Percentiles rank a stretch among this genome's conserved stretches.
phyloP scores from a whole-genome alignment of 495 filamentous ascomycete species.

The Hamigera avellanea region DNA sequence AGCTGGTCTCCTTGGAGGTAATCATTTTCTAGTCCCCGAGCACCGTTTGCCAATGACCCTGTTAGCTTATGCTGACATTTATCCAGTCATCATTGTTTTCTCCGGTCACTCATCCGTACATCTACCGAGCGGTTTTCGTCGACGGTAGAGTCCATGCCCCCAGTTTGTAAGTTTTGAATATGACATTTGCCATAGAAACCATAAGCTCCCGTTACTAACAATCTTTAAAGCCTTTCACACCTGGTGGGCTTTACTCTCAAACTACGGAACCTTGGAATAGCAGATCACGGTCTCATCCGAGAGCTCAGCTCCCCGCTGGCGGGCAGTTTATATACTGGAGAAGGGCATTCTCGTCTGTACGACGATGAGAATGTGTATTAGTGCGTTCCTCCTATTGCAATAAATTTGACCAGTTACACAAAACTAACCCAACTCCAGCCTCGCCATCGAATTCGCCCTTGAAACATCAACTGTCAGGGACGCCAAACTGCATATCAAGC shows the following conservation, averaged over 20 bases:
- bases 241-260: constrained; percentile 89
- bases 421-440: constrained; percentile 24
- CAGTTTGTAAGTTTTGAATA: constrained; percentile 52
- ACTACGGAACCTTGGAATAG: constrained; percentile 80
- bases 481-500: constrained; percentile 37
- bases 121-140: constrained; percentile 87
- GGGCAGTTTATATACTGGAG: constrained; percentile 81
- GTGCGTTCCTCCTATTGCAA: constrained; percentile 30
- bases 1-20: constrained; percentile 84
- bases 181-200: not conserved
- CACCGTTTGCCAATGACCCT: not conserved
- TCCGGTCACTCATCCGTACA: constrained; percentile 75
- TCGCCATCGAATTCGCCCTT: constrained; percentile 75
- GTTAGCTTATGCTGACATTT: constrained; percentile 8
- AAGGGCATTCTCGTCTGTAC: constrained; percentile 88
- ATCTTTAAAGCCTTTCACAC: constrained; percentile 53
- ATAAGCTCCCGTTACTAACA: constrained; percentile 3
- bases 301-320: constrained; percentile 83
- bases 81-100: constrained; percentile 74
- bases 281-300: constrained; percentile 86
- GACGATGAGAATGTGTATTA: constrained; percentile 84
- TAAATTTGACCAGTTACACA: not conserved
- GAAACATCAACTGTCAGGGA: constrained; percentile 60
- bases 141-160: constrained; percentile 88
- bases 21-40: constrained; percentile 4